A percentile compares a stretch with the other conserved stretches of the same genome.
Conservation (phyloP, 345 rosid genomes). For the Aquilaria yunnanensis region DNA sequence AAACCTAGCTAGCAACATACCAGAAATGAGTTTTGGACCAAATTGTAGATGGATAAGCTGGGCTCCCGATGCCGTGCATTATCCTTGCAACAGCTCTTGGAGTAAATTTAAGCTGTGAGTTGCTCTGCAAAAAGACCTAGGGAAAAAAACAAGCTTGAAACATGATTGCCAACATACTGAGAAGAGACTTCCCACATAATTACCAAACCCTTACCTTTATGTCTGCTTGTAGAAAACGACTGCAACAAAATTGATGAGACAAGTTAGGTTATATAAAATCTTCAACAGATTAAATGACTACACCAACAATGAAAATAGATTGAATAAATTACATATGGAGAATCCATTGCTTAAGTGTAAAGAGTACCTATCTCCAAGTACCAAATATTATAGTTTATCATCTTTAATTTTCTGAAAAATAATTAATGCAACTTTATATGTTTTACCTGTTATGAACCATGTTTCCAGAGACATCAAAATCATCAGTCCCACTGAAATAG, state of each 20-base stretch:
- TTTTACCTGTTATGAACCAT: constrained; percentile 45
- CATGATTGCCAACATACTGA: constrained; percentile 3
- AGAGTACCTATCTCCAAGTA: not conserved
- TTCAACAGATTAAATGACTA: not conserved
- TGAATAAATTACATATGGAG: constrained; percentile 4
- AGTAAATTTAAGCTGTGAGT: constrained; percentile 74
- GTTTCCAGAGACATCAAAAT: constrained; percentile 22
- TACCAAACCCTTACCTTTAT: constrained; percentile 59
- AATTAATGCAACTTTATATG: not conserved
- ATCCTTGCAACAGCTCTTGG: constrained; percentile 91
- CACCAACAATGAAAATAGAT: not conserved
- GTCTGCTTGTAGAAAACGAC: constrained; percentile 90
- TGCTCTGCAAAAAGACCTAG: constrained; percentile 86
- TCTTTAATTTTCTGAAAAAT: not conserved
- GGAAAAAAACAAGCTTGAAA: constrained; percentile 9
- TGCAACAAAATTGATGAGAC: constrained; percentile 35
- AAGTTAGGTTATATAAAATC: constrained; percentile 15
- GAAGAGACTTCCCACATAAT: constrained; percentile 12
- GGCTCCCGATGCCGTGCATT: constrained; percentile 94
- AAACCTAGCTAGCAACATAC: constrained; percentile 24
- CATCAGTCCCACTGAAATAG: constrained; percentile 39
- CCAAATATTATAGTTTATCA: not conserved
- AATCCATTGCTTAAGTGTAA: not conserved
- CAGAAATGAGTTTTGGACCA: constrained; percentile 97
- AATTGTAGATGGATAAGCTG: constrained; percentile 65